Conservation (phyloP, 306 rosid genomes). For the Quercus rubra region DNA sequence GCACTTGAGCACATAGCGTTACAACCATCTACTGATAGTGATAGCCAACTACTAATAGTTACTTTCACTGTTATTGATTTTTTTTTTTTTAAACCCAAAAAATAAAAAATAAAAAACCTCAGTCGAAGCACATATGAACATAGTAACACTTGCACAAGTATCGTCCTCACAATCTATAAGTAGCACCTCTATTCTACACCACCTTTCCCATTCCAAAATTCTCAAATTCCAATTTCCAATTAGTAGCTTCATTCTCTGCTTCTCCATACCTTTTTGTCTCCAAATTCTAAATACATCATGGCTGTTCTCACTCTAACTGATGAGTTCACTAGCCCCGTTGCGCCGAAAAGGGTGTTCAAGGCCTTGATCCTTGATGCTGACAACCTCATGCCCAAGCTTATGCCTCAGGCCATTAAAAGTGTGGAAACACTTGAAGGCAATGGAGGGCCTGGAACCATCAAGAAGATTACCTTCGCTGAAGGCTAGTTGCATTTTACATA, state of each 20-base stretch:
- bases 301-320: conserved; percentile 3
- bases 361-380: conserved; percentile 60
- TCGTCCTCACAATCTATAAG: conserved; percentile 22
- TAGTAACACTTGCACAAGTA: neutral
- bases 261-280: neutral
- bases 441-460: conserved; percentile 69
- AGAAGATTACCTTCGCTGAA: conserved; percentile 45
- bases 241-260: neutral
- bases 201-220: conserved; percentile 1
- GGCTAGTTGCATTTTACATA: conserved; percentile 29
- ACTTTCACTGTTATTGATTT: too few relatives aligned
- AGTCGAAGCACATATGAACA: too few relatives aligned
- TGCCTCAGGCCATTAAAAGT: conserved; percentile 42
- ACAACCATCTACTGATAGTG: too few relatives aligned
- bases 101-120: too few relatives aligned
- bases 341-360: conserved; percentile 52
- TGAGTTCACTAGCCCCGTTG: conserved; percentile 35
- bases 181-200: neutral
- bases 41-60: too few relatives aligned
- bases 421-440: conserved; percentile 53
- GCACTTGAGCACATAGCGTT: too few relatives aligned
- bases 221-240: neutral
- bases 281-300: conserved; percentile 9
- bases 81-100: too few relatives aligned
- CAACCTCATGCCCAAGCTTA: conserved; percentile 49